Evolutionary conservation across 371 early-diverging fungal genomes (phyloP).

Genomic region (Apophysomyces trapeziformis): DNA sequence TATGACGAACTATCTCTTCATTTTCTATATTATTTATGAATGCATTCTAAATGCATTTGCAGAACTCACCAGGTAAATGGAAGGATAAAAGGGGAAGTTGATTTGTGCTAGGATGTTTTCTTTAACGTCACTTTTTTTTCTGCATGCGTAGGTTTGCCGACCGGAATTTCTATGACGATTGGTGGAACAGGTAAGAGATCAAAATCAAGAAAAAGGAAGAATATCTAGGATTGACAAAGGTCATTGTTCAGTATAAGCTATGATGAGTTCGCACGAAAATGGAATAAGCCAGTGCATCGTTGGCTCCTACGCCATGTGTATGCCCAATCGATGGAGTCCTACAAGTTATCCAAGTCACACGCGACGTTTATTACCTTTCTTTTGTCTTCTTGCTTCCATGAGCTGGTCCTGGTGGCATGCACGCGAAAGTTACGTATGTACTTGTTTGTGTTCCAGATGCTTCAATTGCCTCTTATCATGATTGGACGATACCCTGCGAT

Average conservation of each 20-base stretch:
- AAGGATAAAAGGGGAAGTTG: neutral
- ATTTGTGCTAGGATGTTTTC: neutral
- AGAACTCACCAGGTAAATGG: constrained; percentile 81
- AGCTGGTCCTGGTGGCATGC: constrained; percentile 84
- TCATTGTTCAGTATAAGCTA: constrained; percentile 63
- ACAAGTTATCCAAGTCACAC: constrained; percentile 72
- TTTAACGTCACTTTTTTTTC: no score
- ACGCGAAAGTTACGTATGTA: constrained; percentile 77
- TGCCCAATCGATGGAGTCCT: constrained; percentile 76
- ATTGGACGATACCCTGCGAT: constrained; percentile 65
- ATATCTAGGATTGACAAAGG: neutral
- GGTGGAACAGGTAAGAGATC: constrained; percentile 88
- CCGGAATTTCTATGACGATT: constrained; percentile 96
- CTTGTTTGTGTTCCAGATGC: constrained; percentile 89
- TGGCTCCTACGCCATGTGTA: constrained; percentile 96
- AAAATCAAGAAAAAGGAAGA: neutral
- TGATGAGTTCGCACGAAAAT: constrained; percentile 96
- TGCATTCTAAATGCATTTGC: constrained; percentile 96
- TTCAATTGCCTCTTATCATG: constrained; percentile 91
- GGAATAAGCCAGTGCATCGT: constrained; percentile 98
- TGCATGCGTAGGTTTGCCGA: constrained; percentile 83
- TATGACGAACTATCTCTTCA: constrained; percentile 85
- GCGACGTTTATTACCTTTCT: constrained; percentile 88
- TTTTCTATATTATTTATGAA: constrained; percentile 96
- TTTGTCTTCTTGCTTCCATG: constrained; percentile 87